A percentile compares a stretch with the other conserved stretches of the same genome.
Conservation (phyloP, 192 early-diverging fungal genomes). For the Phycomyces blakesleeanus region DNA sequence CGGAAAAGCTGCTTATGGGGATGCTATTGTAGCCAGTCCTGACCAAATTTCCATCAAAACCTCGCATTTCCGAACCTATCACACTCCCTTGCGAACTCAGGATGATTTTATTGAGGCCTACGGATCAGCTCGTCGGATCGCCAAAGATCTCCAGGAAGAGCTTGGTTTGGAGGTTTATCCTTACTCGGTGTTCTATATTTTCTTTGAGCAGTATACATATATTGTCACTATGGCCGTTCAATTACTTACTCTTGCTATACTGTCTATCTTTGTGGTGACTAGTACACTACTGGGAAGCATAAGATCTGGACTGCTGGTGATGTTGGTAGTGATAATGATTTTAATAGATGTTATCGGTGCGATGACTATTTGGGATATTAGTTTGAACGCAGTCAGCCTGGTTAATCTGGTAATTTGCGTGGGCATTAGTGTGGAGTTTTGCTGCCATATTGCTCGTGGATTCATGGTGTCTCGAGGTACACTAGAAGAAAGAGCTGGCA, state of each 20-base stretch:
- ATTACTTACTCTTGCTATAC: conserved; percentile 46
- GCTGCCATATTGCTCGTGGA: conserved; percentile 58
- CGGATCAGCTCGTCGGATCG: conserved; percentile 53
- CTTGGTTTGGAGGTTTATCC: conserved; percentile 50
- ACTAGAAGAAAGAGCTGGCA: conserved; percentile 40
- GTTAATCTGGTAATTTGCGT: conserved; percentile 66
- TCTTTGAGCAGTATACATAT: conserved; percentile 64
- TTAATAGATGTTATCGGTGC: conserved; percentile 51
- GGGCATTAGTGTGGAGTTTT: conserved; percentile 68
- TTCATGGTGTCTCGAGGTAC: conserved; percentile 48
- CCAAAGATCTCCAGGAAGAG: conserved; percentile 40
- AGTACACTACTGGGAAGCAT: conserved; percentile 46
- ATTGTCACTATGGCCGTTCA: conserved; percentile 48
- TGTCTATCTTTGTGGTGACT: conserved; percentile 52
- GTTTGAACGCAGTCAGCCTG: conserved; percentile 59
- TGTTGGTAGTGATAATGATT: conserved; percentile 56
- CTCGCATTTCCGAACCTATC: conserved; percentile 60
- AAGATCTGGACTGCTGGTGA: conserved; percentile 49
- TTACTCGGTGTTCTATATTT: conserved; percentile 63
- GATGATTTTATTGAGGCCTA: conserved; percentile 56
- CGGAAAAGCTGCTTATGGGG: conserved; percentile 62
- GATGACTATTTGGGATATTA: conserved; percentile 54
- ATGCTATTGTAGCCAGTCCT: conserved; percentile 47
- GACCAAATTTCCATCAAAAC: conserved; percentile 39
- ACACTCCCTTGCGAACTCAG: conserved; percentile 55